phyloP scores from a whole-genome alignment of 805 yeast species.

The Candida nonsorbophila region DNA sequence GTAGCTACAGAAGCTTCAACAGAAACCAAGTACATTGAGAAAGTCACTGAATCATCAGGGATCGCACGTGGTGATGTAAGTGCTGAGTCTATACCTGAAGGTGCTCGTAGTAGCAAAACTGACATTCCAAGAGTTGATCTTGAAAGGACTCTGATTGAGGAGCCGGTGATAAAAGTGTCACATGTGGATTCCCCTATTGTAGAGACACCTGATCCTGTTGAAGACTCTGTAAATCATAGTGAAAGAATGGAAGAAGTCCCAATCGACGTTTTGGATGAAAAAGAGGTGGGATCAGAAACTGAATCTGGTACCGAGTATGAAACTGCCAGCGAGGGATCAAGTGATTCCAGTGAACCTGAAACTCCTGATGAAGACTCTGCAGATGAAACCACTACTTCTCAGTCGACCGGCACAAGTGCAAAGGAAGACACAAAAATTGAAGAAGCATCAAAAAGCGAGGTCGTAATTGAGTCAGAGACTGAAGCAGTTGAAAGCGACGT shows the following conservation, averaged over 20 bases:
- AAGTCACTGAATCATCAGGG: neutral
- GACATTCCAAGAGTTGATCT: too few species aligned
- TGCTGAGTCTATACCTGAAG: neutral
- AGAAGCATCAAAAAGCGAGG: neutral
- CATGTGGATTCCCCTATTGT: too few species aligned
- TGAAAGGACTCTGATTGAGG: too few species aligned
- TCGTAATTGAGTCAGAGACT: slow-evolving; percentile 1
- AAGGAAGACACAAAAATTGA: neutral
- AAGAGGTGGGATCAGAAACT: neutral
- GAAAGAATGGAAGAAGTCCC: neutral
- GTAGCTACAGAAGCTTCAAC: slow-evolving; percentile 2
- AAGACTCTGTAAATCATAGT: neutral
- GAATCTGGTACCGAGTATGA: neutral
- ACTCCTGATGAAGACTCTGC: slow-evolving; percentile 1
- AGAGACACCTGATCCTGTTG: neutral
- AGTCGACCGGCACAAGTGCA: too few species aligned
- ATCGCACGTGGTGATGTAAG: slow-evolving; percentile 1
- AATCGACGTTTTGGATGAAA: neutral
- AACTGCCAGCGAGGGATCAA: neutral
- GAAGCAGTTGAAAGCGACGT: slow-evolving; percentile 5
- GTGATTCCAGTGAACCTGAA: neutral
- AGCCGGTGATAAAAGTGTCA: too few species aligned
- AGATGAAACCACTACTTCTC: too few species aligned
- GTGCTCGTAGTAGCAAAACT: too few species aligned
- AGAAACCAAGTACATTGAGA: neutral